Base-by-base conservation (phyloP, 495 filamentous ascomycete genomes). In the Aspergillus sparsus region DNA sequence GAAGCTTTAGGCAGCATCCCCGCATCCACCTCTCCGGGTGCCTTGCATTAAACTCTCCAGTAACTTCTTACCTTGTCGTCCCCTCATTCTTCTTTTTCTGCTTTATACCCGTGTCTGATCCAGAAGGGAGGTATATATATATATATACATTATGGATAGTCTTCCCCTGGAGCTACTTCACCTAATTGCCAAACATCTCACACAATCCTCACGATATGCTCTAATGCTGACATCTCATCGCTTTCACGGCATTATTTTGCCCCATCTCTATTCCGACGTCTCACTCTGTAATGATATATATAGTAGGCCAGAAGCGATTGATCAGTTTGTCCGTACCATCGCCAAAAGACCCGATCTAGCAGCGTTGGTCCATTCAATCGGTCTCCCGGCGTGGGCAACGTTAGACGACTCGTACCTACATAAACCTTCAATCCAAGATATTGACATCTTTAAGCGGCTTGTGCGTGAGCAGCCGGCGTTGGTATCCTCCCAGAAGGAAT, bases 231-330 rank as follows among this genome's bases (percentile, higher is more conserved):
- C 21, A 3, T 34, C 27, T 18, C 54, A 41, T 11, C 41, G 54
- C 4, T 47, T 33, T 6, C 47, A 57, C 27, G 7, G 18, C 21
- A 9, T 49, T 9, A 6, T 49, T 6, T 42, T 49, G 5, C 54
- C 41, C 6, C 12, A 16, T 21, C 21, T 57, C 54, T 57, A 57
- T n/a, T 16, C 54, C 31, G 15, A 57, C 9, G 31, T 57, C 2
- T 45, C 39, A 11, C n/a, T 56, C 15, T 6, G 21, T 7, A 5
- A 35, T 10, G 2, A 21, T 42, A 2, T 33, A 7, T 44, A 12
- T 27, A 3, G 3, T 3, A 27, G 21, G 21, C 37, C 3, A 0
- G 7, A 41, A 0, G n/a, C 0, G 6, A 5, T 41, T 9, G 9
- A 16, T 2, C 5, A 10, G 16, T 55, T 55, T 21, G 4, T 55